Conservation (phyloP, 2,329 filamentous ascomycete genomes). For the Berkeleyomyces rouxiae region DNA sequence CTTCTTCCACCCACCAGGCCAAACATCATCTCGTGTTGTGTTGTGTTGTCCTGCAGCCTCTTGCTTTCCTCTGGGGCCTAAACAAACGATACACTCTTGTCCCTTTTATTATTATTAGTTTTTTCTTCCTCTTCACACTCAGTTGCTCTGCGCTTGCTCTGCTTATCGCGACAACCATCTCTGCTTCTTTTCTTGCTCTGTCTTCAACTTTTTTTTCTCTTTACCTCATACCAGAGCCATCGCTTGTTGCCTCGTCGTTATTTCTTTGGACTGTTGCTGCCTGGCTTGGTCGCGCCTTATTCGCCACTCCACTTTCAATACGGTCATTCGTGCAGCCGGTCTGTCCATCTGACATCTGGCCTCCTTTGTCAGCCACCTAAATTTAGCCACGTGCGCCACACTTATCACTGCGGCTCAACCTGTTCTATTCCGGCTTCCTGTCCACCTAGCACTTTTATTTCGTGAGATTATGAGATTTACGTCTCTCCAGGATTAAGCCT, state of each 20-base stretch:
- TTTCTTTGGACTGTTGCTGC: conserved; percentile 1
- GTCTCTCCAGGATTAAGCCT: not conserved
- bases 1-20: not conserved
- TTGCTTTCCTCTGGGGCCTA: not conserved
- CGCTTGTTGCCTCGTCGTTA: not conserved
- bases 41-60: conserved; percentile 9
- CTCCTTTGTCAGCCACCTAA: not conserved
- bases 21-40: conserved; percentile 5
- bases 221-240: not conserved
- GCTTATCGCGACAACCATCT: not conserved
- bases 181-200: not conserved
- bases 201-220: not conserved
- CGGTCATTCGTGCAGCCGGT: conserved; percentile 5
- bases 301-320: conserved; percentile 8
- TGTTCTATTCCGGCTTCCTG: not conserved
- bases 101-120: not conserved
- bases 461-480: not conserved
- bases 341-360: not conserved
- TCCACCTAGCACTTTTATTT: not conserved
- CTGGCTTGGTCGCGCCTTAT: conserved; percentile 11
- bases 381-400: conserved; percentile 3
- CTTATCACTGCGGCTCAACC: not conserved
- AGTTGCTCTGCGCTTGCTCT: not conserved
- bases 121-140: conserved; percentile 1
- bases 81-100: not conserved